A percentile compares a stretch with the other conserved stretches of the same genome.
Conservation (phyloP, 805 yeast genomes). For the Kazachstania psychrophila region DNA sequence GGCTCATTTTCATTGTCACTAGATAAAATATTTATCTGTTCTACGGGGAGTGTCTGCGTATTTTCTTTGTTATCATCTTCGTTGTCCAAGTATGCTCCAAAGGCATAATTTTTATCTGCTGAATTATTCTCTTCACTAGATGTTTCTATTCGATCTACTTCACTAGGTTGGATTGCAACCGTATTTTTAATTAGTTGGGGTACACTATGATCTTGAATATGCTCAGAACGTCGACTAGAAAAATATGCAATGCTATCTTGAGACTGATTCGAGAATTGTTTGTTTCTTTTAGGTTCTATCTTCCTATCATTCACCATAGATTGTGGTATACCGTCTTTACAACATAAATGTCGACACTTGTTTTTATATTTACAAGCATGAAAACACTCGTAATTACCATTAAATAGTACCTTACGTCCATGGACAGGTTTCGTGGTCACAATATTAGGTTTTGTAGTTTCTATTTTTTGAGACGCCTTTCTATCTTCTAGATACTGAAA, state of each 20-base stretch:
- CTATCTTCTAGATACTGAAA: constrained; percentile 18
- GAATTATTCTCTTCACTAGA: no score
- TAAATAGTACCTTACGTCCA: constrained; percentile 11
- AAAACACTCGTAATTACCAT: constrained; percentile 33
- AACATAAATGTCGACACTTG: constrained; percentile 40
- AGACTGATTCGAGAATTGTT: neutral
- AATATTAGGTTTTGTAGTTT: neutral
- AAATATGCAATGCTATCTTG: no score
- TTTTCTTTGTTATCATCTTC: neutral
- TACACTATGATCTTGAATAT: no score
- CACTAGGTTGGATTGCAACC: no score
- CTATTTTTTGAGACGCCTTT: neutral
- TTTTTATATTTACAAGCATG: constrained; percentile 35
- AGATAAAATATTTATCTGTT: neutral
- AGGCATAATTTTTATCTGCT: neutral
- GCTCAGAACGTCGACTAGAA: no score
- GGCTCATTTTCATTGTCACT: neutral
- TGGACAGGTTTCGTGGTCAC: neutral
- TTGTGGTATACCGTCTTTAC: constrained; percentile 36
- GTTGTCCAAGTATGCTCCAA: neutral
- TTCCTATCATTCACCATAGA: constrained; percentile 3
- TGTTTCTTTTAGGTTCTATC: neutral
- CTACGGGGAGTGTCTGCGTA: neutral
- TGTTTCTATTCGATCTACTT: no score
- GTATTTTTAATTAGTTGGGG: no score